Evolutionary conservation across 306 rosid species (phyloP), one percentile per base, ranked within the genome.

Genomic region (Trifolium repens): DNA sequence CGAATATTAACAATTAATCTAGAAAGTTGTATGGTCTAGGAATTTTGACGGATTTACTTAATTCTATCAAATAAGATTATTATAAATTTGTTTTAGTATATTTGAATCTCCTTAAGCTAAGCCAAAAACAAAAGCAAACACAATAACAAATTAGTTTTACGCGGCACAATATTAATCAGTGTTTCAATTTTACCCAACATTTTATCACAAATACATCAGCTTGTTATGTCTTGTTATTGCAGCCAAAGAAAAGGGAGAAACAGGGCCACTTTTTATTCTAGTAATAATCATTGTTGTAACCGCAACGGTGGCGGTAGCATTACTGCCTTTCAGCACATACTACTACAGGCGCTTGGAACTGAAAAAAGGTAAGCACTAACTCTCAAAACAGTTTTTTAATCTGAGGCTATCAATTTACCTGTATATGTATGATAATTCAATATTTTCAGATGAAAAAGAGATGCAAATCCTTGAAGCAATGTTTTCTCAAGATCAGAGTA

Each of bases 401-500:
- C 9, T 15, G 42, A 61, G 44, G 44, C 13, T 32, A 61, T 60
- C 67, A 3, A 14, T 65, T 26, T 13, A 24, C 39, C 5, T 9
- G 12, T 74, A 44, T 11, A 27, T 83, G 75, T 47, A 47, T 71
- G 46, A 65, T 71, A 32, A 19, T 57, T 78, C 53, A 49, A 43
- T 67, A 3, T 19, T 60, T 80, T 66, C 66, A 76, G 80, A 26
- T 4, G 49, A 71, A 67, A 53, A 59, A 67, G 50, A 72, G 5
- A 54, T 9, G 35, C 60, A 76, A 75, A 75, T 42, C 7, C 50
- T 50, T 42, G 65, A 66, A 32, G 67, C 79, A 79, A 52, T 71
- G 27, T 83, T 79, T 61, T 76, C 73, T 59, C 27, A 43, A 60
- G 82, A 76, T 26, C 66, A 80, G 35, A 50, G 11, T 3, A 75